A percentile compares a stretch with the other conserved stretches of the same genome.
Evolutionary conservation across 352 stramenopile genomes (phyloP).

Genomic region (Phytophthora macrochlamydospora): DNA sequence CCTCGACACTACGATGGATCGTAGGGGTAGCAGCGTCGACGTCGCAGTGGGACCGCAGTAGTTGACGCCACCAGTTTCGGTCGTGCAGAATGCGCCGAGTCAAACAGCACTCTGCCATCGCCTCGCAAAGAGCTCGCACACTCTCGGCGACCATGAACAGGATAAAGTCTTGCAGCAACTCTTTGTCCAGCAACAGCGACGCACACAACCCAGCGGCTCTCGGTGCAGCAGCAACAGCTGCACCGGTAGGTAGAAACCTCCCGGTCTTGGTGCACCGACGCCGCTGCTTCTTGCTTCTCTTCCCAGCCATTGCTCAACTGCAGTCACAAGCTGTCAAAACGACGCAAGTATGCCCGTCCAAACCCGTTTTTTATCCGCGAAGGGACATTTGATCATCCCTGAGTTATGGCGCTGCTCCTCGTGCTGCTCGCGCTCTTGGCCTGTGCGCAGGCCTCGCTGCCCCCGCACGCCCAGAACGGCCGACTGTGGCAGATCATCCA

Average conservation of each 20-base stretch:
- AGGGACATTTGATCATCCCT: background rate
- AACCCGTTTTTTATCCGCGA: background rate
- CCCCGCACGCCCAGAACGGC: conserved; percentile 50
- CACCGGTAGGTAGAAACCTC: conserved; percentile 3
- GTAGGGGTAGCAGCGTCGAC: conserved; percentile 6
- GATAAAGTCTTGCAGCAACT: conserved; percentile 31
- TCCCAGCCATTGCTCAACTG: conserved; percentile 9
- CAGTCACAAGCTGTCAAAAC: background rate
- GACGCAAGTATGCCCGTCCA: background rate
- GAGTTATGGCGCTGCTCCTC: conserved; percentile 21
- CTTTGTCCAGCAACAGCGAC: conserved; percentile 22
- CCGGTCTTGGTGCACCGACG: conserved; percentile 22
- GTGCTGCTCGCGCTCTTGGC: conserved; percentile 19
- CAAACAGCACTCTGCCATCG: conserved; percentile 7
- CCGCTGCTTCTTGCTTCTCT: conserved; percentile 7
- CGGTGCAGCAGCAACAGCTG: background rate
- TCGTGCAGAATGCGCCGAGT: conserved; percentile 11
- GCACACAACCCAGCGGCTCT: conserved; percentile 4
- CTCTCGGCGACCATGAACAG: conserved; percentile 15
- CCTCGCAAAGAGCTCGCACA: conserved; percentile 18
- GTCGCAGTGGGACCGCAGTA: conserved; percentile 25
- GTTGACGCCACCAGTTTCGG: conserved; percentile 19
- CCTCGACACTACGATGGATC: conserved; percentile 17
- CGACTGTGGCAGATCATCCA: conserved; percentile 62
- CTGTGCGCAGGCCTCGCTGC: conserved; percentile 22